Percentiles rank a stretch among this genome's conserved stretches.
Evolutionary conservation across 2,329 filamentous ascomycete genomes (phyloP).

Genomic region (Triangularia verruculosa): DNA sequence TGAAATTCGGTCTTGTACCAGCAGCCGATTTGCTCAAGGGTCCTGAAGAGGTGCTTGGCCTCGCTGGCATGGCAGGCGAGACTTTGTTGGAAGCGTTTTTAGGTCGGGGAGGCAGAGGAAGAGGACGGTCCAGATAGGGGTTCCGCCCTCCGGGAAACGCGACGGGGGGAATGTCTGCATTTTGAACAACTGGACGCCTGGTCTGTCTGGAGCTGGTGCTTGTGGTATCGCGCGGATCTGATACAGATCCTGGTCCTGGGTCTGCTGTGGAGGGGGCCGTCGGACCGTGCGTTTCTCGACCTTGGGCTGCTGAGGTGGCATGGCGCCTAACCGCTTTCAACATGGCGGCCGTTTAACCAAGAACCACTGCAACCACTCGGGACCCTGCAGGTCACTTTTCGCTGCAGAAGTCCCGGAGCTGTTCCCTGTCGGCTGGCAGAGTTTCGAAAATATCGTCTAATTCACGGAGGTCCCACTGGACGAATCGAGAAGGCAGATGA

Average conservation of each 20-base stretch:
- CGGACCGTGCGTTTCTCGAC: constrained; percentile 30
- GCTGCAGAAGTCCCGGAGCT: constrained; percentile 5
- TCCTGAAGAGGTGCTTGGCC: constrained; percentile 44
- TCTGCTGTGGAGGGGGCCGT: constrained; percentile 23
- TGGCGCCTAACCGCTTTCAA: constrained; percentile 35
- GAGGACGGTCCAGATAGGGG: constrained; percentile 33
- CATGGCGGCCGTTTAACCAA: constrained; percentile 30
- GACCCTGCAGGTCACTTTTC: constrained; percentile 12
- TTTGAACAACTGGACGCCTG: constrained; percentile 31
- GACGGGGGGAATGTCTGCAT: constrained; percentile 32
- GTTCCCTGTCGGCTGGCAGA: constrained; percentile 9
- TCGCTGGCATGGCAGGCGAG: constrained; percentile 32
- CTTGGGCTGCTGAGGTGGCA: constrained; percentile 4
- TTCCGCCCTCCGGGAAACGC: constrained; percentile 30
- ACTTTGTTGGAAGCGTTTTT: constrained; percentile 18
- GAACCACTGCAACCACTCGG: constrained; percentile 19
- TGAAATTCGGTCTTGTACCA: constrained; percentile 29
- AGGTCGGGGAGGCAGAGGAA: constrained; percentile 31
- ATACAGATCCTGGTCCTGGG: constrained; percentile 35
- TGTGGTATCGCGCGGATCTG: constrained; percentile 33
- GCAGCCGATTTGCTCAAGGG: constrained; percentile 32
- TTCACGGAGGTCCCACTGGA: constrained; percentile 21
- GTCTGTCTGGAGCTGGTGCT: constrained; percentile 17
- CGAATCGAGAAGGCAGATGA: constrained; percentile 25
- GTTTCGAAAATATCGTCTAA: constrained; percentile 28